Evolutionary conservation across 2,329 filamentous ascomycete genomes (phyloP).

Genomic region (Dothistroma pini): DNA sequence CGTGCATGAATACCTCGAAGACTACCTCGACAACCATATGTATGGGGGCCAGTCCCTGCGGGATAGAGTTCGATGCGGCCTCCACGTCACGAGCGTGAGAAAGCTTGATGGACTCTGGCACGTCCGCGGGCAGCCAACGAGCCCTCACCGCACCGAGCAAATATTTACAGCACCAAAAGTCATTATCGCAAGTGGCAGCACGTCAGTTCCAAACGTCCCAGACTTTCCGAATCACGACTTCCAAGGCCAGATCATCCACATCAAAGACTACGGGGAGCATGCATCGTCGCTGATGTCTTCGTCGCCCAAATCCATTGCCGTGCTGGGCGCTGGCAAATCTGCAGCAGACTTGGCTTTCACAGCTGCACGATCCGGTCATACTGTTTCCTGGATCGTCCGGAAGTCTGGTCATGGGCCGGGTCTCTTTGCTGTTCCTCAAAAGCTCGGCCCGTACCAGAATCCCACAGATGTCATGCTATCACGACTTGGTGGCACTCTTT

Average conservation of each 20-base stretch:
- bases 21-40: slow-evolving; percentile 26
- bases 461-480: not conserved
- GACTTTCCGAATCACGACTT: slow-evolving; percentile 30
- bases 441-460: not conserved
- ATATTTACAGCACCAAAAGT: slow-evolving; percentile 14
- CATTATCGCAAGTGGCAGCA: slow-evolving; percentile 28
- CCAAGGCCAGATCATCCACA: slow-evolving; percentile 28
- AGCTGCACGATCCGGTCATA: slow-evolving; percentile 33
- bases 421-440: not conserved
- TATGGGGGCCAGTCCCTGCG: slow-evolving; percentile 22
- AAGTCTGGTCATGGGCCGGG: slow-evolving; percentile 31
- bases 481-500: not conserved
- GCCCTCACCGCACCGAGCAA: not conserved
- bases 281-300: not conserved
- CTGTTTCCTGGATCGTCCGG: slow-evolving; percentile 37
- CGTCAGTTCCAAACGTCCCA: slow-evolving; percentile 31
- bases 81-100: not conserved
- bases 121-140: not conserved
- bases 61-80: slow-evolving; percentile 16
- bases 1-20: slow-evolving; percentile 28
- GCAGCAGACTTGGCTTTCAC: slow-evolving; percentile 40
- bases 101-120: not conserved
- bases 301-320: slow-evolving; percentile 23
- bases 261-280: slow-evolving; percentile 32
- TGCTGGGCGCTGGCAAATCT: slow-evolving; percentile 39